Evolutionary conservation across 768 basidiomycete species (phyloP), one percentile per base, ranked within the genome.

Genomic region (Lentinula lateritia): DNA sequence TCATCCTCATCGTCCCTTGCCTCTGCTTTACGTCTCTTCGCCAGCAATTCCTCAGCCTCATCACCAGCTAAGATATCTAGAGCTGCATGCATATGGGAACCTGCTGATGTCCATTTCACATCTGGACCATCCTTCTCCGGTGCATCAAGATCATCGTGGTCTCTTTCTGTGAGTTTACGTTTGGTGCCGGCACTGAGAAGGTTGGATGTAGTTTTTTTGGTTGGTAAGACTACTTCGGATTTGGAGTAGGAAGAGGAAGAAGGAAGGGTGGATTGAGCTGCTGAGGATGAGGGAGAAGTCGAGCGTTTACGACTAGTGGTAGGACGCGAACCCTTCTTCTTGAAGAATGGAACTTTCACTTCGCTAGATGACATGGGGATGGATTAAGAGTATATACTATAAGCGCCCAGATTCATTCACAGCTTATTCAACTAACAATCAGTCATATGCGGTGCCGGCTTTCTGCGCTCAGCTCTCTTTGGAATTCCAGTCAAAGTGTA

Each of bases 271-370:
- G 69, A 54, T 7, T 74, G 68, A n/a, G 69, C 61, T 23, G 72
- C 62, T 5, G 62, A 64, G 2, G 68, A 65, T 3, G 79, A 66
- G n/a, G 90, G 89, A 0, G 89, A 91, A 5, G 77, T 69, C 2
- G 92, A 92, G 28, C 94, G 83, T 67, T 90, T 89, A 41, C 95
- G 84, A 2, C 82, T 72, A 0, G 90, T 90, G 3, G 86, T 80
- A 2, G 94, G 94, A 1, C 93, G 82, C 3, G 87, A 80, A 66
- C 88, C 89, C 43, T 89, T 87, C 70, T 89, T 92, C 76, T 90
- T 96, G 77, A 96, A 93, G 76, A 97, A 95, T 3, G 92, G 87
- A 0, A 96, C 92, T 52, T 80, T 84, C 13, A 81, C 68, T 56
- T 74, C 64, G 55, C 72, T 69, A 28, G 75, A 73, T 42, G 78